Conservation (phyloP, 169 alveolate genomes). For the Theileria orientalis region DNA sequence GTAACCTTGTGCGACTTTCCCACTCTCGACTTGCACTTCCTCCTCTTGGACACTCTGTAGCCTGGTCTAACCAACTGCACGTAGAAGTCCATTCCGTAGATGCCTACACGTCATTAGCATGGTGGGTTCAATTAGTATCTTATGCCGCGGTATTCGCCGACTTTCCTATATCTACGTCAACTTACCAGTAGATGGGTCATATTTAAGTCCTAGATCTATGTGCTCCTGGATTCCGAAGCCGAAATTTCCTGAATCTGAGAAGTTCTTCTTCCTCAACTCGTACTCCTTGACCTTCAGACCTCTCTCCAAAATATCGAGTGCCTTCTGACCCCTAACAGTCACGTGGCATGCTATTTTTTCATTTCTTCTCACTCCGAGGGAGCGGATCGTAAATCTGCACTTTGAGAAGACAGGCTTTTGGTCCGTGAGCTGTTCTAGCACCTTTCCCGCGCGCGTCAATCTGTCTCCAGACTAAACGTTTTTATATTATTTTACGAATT, state of each 20-base stretch:
- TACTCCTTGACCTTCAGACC: conserved; percentile 99
- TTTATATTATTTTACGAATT: background rate
- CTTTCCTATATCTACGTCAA: background rate
- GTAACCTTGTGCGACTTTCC: conserved; percentile 94
- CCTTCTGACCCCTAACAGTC: conserved; percentile 99
- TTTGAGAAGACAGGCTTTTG: conserved; percentile 97
- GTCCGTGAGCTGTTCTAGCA: conserved; percentile 96
- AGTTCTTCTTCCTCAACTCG: conserved; percentile 94
- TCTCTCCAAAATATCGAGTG: conserved; percentile 96
- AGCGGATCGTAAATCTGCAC: conserved; percentile 95
- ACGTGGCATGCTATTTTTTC: conserved; percentile 98
- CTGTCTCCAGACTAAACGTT: conserved; percentile 93
- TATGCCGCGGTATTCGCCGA: background rate
- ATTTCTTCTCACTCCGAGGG: conserved; percentile 97
- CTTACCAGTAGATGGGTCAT: conserved; percentile 98
- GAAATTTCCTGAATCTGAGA: conserved; percentile 97
- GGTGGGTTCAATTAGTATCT: too few relatives aligned
- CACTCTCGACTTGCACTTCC: conserved; percentile 87
- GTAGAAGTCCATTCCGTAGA: conserved; percentile 99
- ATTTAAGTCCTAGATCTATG: conserved; percentile 98
- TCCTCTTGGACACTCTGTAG: conserved; percentile 93
- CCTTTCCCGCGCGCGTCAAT: conserved; percentile 98
- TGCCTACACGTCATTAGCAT: conserved; percentile 89
- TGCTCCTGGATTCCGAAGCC: conserved; percentile 99
- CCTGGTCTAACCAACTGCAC: conserved; percentile 98